Evolutionary conservation across 2,329 filamentous ascomycete genomes (phyloP), one percentile per base, ranked within the genome.

Genomic region (Tetracladium maxilliforme): DNA sequence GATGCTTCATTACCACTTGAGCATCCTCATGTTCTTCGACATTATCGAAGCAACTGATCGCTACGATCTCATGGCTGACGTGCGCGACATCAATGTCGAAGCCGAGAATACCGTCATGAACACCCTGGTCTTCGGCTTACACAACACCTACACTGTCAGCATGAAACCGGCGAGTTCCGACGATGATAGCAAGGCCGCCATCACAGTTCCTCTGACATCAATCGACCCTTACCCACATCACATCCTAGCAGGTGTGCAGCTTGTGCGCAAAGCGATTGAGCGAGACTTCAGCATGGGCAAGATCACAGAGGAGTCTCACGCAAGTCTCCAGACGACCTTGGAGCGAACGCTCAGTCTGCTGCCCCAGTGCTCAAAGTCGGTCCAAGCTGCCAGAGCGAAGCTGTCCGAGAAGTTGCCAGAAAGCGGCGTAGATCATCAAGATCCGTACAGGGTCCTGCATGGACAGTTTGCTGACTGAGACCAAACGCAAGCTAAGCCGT

Each of bases 201-300:
- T 30, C 13, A 27, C 32, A 3, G 32, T 38, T n/a, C 41, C 42
- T 7, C 32, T 47, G 7, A 27, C 45, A 22, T 37, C 40, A 9
- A 37, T 47, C 19, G 41, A 47, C 19, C 44, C 42, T 9, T 45
- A 45, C 27, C 44, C 41, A 10, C 40, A 45, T 23, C 39, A 45
- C 20, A 30, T 47, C 7, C 39, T 47, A 22, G 42, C 41, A 4
- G 39, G 27, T 6, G 35, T 44, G n/a, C 40, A 38, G 23, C 32
- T 45, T 4, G 28, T 47, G 17, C 33, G 35, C 21, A 44, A 41
- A 20, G 40, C 33, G 2, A 32, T 47, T 19, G 35, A 37, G 24
- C 35, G 40, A 20, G 36, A 44, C 19, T 38, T 33, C 22, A 28
- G 29, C 11, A 31, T 35, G 23, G 34, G 39, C 14, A 34, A 34